phyloP scores from a whole-genome alignment of 768 basidiomycete species.

The Tylopilus sp. region DNA sequence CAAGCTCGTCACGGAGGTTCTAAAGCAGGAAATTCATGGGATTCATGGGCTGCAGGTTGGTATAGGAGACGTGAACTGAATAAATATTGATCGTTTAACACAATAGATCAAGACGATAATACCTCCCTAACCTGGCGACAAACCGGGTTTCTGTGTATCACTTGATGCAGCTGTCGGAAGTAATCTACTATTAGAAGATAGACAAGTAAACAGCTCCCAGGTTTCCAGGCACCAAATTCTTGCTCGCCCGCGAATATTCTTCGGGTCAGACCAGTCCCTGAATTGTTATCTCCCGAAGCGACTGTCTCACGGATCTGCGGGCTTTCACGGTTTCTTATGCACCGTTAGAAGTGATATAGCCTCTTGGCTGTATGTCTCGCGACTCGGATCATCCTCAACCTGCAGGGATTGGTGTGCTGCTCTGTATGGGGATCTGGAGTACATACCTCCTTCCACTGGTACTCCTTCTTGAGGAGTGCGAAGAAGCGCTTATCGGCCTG shows the following conservation, averaged over 20 bases:
- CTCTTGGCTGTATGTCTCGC: constrained; percentile 55
- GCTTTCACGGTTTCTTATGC: constrained; percentile 14
- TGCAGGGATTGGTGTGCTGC: constrained; percentile 24
- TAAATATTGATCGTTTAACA: constrained; percentile 7
- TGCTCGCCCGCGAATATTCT: not conserved
- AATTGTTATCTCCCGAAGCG: not conserved
- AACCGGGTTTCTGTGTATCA: not conserved
- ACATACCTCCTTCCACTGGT: constrained; percentile 65
- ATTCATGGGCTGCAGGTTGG: constrained; percentile 94
- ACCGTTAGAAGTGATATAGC: constrained; percentile 59
- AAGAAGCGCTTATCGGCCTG: constrained; percentile 92
- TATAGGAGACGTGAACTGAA: not conserved
- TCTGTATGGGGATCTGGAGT: not conserved
- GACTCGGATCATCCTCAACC: constrained; percentile 64
- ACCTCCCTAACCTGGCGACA: constrained; percentile 18
- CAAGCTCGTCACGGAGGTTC: constrained; percentile 75
- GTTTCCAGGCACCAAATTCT: not conserved
- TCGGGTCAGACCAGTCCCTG: not conserved
- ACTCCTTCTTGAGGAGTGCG: constrained; percentile 69
- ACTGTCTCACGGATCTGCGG: not conserved
- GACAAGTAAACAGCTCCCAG: not conserved
- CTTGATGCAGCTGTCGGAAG: constrained; percentile 4
- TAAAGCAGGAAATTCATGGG: constrained; percentile 85
- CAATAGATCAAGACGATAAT: constrained; percentile 43
- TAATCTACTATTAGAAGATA: constrained; percentile 8